Conservation (phyloP, 2,329 filamentous ascomycete species). For the Talaromyces marneffei region DNA sequence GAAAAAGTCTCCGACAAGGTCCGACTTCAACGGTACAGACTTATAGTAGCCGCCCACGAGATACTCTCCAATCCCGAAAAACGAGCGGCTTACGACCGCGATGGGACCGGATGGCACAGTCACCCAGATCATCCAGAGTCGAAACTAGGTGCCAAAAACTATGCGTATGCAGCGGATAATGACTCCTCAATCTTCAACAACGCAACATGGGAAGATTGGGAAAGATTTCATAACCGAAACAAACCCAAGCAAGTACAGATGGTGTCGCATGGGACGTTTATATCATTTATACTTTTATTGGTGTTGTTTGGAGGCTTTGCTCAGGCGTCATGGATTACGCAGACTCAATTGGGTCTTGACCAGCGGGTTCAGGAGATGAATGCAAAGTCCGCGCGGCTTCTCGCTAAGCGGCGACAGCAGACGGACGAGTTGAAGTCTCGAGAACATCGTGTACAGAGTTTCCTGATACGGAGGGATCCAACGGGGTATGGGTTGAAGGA, state of each 20-base stretch:
- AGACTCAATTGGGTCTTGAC: constrained; percentile 56
- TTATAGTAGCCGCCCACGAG: constrained; percentile 80
- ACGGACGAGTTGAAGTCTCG: constrained; percentile 42
- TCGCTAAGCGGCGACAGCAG: constrained; percentile 50
- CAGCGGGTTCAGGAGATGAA: constrained; percentile 62
- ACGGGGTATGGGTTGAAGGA: constrained; percentile 42
- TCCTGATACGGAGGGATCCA: constrained; percentile 67
- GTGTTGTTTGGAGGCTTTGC: constrained; percentile 64
- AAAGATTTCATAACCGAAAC: constrained; percentile 63
- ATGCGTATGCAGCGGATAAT: constrained; percentile 23
- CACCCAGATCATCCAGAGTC: constrained; percentile 28
- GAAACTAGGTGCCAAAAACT: constrained; percentile 1
- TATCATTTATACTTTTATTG: constrained; percentile 63
- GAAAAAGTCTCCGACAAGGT: constrained; percentile 52
- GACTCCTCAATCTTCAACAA: constrained; percentile 57
- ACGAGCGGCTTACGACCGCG: constrained; percentile 73
- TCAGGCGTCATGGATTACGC: constrained; percentile 65
- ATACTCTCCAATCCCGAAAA: constrained; percentile 77
- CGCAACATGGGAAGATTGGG: constrained; percentile 98
- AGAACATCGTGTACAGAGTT: constrained; percentile 67
- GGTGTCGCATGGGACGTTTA: constrained; percentile 78
- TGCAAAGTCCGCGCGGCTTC: constrained; percentile 54
- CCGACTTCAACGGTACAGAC: constrained; percentile 80
- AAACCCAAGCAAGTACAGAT: constrained; percentile 38
- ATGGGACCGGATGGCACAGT: constrained; percentile 72